phyloP scores from a whole-genome alignment of 2,329 filamentous ascomycete species.

The Drechslerella dactyloides region DNA sequence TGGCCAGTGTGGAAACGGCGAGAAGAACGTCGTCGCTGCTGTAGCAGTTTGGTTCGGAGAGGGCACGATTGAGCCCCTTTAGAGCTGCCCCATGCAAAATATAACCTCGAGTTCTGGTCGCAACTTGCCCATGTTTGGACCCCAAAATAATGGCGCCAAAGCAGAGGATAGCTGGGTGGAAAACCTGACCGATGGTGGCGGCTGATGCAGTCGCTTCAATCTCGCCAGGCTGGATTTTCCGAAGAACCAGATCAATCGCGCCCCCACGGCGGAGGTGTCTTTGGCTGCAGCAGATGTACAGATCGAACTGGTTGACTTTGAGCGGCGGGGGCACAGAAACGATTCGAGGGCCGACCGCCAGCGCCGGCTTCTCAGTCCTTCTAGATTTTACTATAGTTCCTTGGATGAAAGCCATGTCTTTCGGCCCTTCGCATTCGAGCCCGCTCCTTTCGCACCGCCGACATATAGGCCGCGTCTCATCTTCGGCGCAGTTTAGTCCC shows the following conservation, averaged over 20 bases:
- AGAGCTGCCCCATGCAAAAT: conserved; percentile 54
- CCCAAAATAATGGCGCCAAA: conserved; percentile 56
- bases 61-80: conserved; percentile 54
- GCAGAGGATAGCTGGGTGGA: conserved; percentile 53
- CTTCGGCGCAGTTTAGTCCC: conserved; percentile 33
- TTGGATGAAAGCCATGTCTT: conserved; percentile 54
- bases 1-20: conserved; percentile 54
- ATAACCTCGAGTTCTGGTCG: conserved; percentile 53
- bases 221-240: conserved; percentile 52
- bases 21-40: conserved; percentile 55
- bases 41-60: conserved; percentile 53
- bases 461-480: conserved; percentile 55
- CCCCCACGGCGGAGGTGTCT: conserved; percentile 53
- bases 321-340: conserved; percentile 16
- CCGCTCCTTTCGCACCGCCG: conserved; percentile 54
- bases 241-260: conserved; percentile 53
- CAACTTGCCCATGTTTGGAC: conserved; percentile 50
- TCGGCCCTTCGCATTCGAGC: conserved; percentile 55
- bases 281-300: conserved; percentile 55
- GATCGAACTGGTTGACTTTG: conserved; percentile 52
- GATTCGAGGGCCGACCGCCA: background rate
- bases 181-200: conserved; percentile 44
- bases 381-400: conserved; percentile 55
- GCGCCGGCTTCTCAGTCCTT: conserved; percentile 35
- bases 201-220: conserved; percentile 38